These are phyloP conservation scores for Trametes sanguinea DNA, from an alignment of 768 basidiomycete genomes.

Conservation along the genomic window DNA sequence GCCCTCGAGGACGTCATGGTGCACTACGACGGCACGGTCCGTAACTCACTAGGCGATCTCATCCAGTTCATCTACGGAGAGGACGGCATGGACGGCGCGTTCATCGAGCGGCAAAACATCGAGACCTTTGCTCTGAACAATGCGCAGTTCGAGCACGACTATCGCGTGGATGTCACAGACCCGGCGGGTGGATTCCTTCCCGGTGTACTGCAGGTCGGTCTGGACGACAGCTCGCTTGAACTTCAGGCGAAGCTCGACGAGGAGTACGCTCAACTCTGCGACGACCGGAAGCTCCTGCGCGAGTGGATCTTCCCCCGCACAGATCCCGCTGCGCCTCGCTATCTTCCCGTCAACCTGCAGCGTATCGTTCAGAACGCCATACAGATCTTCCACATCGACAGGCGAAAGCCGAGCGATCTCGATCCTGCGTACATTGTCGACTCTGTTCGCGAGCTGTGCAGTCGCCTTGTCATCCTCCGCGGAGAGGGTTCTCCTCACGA, in stretches of 20 bases:
- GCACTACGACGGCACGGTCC: slow-evolving; percentile 95
- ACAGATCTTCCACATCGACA: slow-evolving; percentile 97
- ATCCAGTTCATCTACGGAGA: slow-evolving; percentile 97
- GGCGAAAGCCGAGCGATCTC: slow-evolving; percentile 90
- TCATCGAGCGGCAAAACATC: slow-evolving; percentile 93
- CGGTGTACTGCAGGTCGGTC: slow-evolving; percentile 81
- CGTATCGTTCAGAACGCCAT: slow-evolving; percentile 95
- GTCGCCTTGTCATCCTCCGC: slow-evolving; percentile 83
- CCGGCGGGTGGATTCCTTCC: slow-evolving; percentile 76
- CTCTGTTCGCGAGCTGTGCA: slow-evolving; percentile 69
- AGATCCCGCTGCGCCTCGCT: slow-evolving; percentile 71
- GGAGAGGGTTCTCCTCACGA: slow-evolving; percentile 76
- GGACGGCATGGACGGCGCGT: slow-evolving; percentile 98
- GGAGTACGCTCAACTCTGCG: slow-evolving; percentile 61
- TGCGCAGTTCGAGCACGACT: slow-evolving; percentile 84
- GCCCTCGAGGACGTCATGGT: slow-evolving; percentile 98
- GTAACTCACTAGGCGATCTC: slow-evolving; percentile 95
- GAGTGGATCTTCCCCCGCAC: slow-evolving; percentile 79
- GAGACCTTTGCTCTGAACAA: slow-evolving; percentile 85
- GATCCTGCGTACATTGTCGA: slow-evolving; percentile 87
- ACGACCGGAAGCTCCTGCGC: slow-evolving; percentile 82
- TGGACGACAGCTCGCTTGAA: slow-evolving; percentile 82
- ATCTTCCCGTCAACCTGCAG: slow-evolving; percentile 92
- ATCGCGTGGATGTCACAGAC: slow-evolving; percentile 93
- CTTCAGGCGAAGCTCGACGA: slow-evolving; percentile 85